phyloP scores from a whole-genome alignment of 2,329 filamentous ascomycete species.

The Rutstroemia sydowiana region DNA sequence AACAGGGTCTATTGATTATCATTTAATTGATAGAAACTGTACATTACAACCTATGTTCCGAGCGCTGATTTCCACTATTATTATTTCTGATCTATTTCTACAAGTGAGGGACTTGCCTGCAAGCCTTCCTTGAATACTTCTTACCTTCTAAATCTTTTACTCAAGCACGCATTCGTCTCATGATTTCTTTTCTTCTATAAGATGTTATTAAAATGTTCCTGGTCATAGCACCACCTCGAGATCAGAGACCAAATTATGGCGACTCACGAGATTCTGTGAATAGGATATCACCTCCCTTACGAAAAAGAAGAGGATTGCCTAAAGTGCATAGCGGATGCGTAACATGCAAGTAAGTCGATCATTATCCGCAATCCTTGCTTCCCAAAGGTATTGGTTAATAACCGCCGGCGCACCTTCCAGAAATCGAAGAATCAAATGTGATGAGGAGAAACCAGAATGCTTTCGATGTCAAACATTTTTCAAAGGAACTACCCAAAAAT shows the following conservation, averaged over 20 bases:
- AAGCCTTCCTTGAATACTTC: too few relatives aligned
- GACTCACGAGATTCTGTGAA: not conserved
- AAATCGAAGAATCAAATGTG: constrained; percentile 7
- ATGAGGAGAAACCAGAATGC: constrained; percentile 3
- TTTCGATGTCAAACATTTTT: constrained; percentile 5
- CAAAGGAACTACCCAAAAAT: constrained; percentile 2
- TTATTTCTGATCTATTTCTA: too few relatives aligned
- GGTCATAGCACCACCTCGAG: not conserved
- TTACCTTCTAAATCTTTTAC: too few relatives aligned
- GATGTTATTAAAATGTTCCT: not conserved
- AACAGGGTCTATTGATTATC: too few relatives aligned
- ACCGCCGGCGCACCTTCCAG: not conserved
- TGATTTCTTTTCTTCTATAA: not conserved
- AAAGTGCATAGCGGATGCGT: constrained; percentile 5
- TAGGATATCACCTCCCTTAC: not conserved
- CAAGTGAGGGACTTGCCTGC: too few relatives aligned
- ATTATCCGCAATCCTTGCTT: not conserved
- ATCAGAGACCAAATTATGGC: not conserved
- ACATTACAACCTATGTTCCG: too few relatives aligned
- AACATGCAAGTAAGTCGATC: constrained; percentile 4
- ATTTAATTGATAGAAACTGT: too few relatives aligned
- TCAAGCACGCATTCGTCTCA: not conserved
- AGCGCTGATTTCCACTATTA: too few relatives aligned
- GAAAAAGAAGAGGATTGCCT: constrained; percentile 1
- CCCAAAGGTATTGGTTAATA: too few relatives aligned